Evolutionary conservation across 768 basidiomycete genomes (phyloP), one percentile per base, ranked within the genome.

Genomic region (Termitomyces heimii): DNA sequence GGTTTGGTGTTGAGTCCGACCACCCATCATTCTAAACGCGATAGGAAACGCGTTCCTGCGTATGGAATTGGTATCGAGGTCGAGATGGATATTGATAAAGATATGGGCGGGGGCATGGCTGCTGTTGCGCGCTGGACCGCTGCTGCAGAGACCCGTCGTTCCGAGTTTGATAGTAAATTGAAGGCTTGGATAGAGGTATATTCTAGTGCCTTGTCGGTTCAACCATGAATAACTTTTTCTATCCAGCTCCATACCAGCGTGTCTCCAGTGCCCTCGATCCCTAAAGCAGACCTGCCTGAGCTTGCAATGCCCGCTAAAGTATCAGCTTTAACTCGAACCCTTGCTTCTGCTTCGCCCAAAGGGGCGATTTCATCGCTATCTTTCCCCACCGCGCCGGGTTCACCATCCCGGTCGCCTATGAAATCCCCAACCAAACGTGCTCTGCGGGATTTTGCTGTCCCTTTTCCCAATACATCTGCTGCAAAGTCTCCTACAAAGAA

Each of bases 51-150:
- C 43, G 74, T 90, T 20, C 85, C 89, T 34, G 91, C 82, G 1
- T 94, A 92, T 68, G 92, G 91, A 9, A 80, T 93, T 60, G 92
- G 92, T 1, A 89, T 94, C 50, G 89, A 93, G 71, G 89, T 92
- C 26, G 89, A 92, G 63, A 86, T 90, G 75, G 84, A 92, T 64
- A 81, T 91, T 55, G 88, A 90, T 70, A 89, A 88, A 71, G 84
- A 81, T 63, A 85, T 89, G 85, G 75, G 75, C 22, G 83, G 81
- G 45, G 89, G 91, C n/a, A 92, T 93, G 87, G 89, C 89, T 37
- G 88, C 91, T 29, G 88, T 94, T 44, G 91, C 92, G 53, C 82
- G 89, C 55, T 94, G 92, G 92, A 92, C 92, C 3, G 82, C 87
- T 29, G 83, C 77, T 44, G 72, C 80, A 37, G 88, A 89, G 54